Conservation (phyloP, 2,329 filamentous ascomycete genomes). For the Talaromyces sp. region DNA sequence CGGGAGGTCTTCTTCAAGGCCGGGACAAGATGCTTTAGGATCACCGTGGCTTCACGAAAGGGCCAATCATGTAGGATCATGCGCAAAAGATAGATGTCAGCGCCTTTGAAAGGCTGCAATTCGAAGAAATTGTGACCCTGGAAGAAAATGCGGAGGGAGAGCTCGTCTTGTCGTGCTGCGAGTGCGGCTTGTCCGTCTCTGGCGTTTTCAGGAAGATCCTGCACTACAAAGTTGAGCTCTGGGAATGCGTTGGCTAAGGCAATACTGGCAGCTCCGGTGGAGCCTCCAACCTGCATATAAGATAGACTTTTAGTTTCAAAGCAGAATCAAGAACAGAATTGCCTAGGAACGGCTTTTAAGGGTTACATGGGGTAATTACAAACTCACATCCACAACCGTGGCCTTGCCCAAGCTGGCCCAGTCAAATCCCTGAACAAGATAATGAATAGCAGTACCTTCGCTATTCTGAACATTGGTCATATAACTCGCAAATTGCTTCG, state of each 20-base stretch:
- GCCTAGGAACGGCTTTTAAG: too few species aligned
- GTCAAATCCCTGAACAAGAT: constrained; percentile 37
- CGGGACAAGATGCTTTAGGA: constrained; percentile 27
- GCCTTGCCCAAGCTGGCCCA: constrained; percentile 33
- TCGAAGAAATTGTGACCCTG: constrained; percentile 28
- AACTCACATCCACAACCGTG: constrained; percentile 49
- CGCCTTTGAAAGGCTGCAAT: constrained; percentile 21
- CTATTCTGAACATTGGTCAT: constrained; percentile 53
- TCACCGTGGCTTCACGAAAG: constrained; percentile 27
- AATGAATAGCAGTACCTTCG: constrained; percentile 51
- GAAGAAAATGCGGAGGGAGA: constrained; percentile 19
- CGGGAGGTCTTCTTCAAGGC: constrained; percentile 20
- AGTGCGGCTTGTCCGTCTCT: background rate
- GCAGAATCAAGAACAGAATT: background rate
- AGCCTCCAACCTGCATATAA: constrained; percentile 43
- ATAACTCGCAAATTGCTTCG: constrained; percentile 49
- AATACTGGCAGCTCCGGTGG: constrained; percentile 53
- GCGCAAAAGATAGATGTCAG: constrained; percentile 27
- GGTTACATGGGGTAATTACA: too few species aligned
- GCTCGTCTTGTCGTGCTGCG: background rate
- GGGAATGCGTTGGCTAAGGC: constrained; percentile 49
- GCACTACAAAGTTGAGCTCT: constrained; percentile 50
- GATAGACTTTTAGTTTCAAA: too few species aligned
- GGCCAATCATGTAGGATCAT: constrained; percentile 37
- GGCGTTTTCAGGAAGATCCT: constrained; percentile 40